phyloP scores from a whole-genome alignment of 2,329 filamentous ascomycete genomes.

The Cordyceps cicadae region DNA sequence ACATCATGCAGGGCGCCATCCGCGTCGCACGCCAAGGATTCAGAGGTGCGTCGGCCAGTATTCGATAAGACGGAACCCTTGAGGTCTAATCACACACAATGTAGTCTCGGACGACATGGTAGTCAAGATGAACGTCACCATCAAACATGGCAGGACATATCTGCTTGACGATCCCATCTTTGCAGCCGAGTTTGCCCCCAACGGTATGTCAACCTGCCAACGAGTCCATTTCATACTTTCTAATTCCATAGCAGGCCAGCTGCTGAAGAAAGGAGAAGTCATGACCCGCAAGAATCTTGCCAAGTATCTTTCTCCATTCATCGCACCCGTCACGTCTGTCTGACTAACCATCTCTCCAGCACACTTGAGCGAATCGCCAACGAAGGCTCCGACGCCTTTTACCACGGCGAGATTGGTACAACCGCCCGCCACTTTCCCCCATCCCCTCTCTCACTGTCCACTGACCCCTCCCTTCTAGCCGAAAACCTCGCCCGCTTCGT shows the following conservation, averaged over 20 bases:
- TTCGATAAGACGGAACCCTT: not conserved
- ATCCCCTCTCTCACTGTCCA: not conserved
- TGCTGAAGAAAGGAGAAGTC: constrained; percentile 62
- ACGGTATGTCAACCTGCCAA: constrained; percentile 37
- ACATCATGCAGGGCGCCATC: constrained; percentile 66
- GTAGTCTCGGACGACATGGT: constrained; percentile 64
- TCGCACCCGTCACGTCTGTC: not conserved
- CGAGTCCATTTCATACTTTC: not conserved
- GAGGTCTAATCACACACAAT: constrained; percentile 11
- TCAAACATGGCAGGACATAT: constrained; percentile 45
- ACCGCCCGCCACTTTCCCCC: not conserved
- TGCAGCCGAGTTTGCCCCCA: constrained; percentile 82
- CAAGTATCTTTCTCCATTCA: constrained; percentile 23
- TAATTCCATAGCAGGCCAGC: constrained; percentile 36
- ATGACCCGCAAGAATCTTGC: constrained; percentile 79
- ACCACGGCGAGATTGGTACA: constrained; percentile 55
- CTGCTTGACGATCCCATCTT: constrained; percentile 67
- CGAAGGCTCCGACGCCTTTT: constrained; percentile 65
- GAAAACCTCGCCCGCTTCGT: constrained; percentile 64
- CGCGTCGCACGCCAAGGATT: constrained; percentile 68
- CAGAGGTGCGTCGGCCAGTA: constrained; percentile 24
- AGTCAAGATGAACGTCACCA: constrained; percentile 53
- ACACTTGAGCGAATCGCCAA: constrained; percentile 71
- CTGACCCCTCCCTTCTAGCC: constrained; percentile 36
- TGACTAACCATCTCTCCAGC: constrained; percentile 17